Percentiles rank a stretch among this genome's conserved stretches.
phyloP scores from a whole-genome alignment of 345 rosid genomes.

The Passiflora organensis region DNA sequence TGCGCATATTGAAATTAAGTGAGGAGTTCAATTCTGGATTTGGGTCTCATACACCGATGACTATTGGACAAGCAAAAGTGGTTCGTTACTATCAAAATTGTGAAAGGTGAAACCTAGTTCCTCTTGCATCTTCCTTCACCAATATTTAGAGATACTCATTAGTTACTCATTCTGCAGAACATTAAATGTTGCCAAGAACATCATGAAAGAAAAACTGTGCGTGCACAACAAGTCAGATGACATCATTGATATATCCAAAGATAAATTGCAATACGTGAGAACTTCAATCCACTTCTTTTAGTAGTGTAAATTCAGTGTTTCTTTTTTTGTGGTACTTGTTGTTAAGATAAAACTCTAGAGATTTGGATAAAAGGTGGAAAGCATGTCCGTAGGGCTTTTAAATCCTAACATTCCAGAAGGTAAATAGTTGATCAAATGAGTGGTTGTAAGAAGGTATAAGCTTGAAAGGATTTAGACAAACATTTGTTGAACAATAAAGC shows the following conservation, averaged over 20 bases:
- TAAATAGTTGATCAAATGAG: too few species aligned
- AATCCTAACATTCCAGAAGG: too few species aligned
- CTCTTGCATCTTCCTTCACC: constrained; percentile 3
- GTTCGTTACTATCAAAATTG: constrained; percentile 71
- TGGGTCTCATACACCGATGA: constrained; percentile 93
- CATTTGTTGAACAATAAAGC: too few species aligned
- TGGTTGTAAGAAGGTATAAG: too few species aligned
- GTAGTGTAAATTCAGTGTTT: neutral
- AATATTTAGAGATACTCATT: constrained; percentile 13
- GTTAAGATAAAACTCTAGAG: too few species aligned
- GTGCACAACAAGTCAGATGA: constrained; percentile 66
- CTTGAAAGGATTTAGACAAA: too few species aligned
- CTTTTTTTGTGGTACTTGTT: constrained; percentile 1
- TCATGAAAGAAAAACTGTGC: constrained; percentile 62
- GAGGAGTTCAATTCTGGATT: constrained; percentile 94
- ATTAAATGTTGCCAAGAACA: constrained; percentile 55
- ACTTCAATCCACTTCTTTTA: constrained; percentile 6
- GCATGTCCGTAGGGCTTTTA: too few species aligned
- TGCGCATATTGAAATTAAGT: constrained; percentile 37
- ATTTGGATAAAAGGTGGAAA: too few species aligned
- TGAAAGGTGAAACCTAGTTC: constrained; percentile 52
- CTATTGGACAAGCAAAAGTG: constrained; percentile 89
- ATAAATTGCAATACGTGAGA: constrained; percentile 69
- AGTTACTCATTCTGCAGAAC: constrained; percentile 49
- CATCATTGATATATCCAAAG: constrained; percentile 52